Evolutionary conservation across 1,139 yeast genomes (phyloP).

Genomic region (Protomyces arabidopsidicola): DNA sequence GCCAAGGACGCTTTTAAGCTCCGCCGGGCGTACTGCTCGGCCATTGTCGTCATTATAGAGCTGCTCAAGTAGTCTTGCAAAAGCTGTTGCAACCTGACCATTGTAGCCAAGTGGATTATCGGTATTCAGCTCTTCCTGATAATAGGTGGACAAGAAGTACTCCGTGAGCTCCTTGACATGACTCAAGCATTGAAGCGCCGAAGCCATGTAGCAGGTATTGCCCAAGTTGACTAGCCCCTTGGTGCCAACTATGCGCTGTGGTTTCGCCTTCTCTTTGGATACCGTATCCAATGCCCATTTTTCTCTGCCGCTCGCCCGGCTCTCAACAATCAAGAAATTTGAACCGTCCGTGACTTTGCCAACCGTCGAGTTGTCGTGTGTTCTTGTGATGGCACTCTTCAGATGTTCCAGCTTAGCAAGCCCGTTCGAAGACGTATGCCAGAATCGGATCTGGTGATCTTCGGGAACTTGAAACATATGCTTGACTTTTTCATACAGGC

Average conservation of each 20-base stretch:
- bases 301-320: conserved; percentile 3
- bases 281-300: conserved; percentile 19
- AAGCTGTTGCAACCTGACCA: conserved; percentile 74
- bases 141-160: conserved; percentile 63
- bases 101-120: conserved; percentile 79
- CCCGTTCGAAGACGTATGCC: conserved; percentile 22
- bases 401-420: conserved; percentile 15
- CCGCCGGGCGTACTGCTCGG: conserved; percentile 55
- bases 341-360: conserved; percentile 24
- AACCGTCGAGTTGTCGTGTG: conserved; percentile 10
- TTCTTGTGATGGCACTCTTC: conserved; percentile 12
- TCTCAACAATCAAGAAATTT: conserved; percentile 17
- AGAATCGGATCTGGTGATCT: conserved; percentile 9
- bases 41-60: conserved; percentile 46
- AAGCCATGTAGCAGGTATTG: conserved; percentile 94
- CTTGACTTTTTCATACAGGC: conserved; percentile 18
- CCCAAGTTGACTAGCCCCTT: conserved; percentile 77
- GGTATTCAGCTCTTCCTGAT: conserved; percentile 60
- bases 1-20: conserved; percentile 75
- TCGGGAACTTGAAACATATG: conserved; percentile 9
- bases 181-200: conserved; percentile 83
- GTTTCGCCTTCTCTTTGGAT: conserved; percentile 10
- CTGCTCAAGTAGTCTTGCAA: conserved; percentile 60
- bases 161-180: conserved; percentile 81
- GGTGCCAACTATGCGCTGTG: conserved; percentile 13